Evolutionary conservation across 345 rosid species (phyloP), one percentile per base, ranked within the genome.

Genomic region (Eutrema japonicum): DNA sequence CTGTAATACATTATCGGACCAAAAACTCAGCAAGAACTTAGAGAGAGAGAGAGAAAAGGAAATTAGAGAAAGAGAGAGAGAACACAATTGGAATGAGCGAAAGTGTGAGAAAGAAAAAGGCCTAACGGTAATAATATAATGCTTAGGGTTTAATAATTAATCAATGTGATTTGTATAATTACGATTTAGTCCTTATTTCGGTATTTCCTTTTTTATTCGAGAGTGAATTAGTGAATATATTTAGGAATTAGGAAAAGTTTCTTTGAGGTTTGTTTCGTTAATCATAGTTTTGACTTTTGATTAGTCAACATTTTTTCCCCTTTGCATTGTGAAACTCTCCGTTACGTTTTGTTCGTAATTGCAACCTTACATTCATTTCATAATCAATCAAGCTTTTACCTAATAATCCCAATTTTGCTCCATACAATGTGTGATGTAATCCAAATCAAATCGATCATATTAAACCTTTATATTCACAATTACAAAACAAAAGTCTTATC

Each of bases 361-460:
- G 26, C 26, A 22, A 22, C 63, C 18, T 49, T 30, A 52, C 37
- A 73, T 73, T 46, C 57, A 64, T 73, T 73, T 64, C 57, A 46
- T 64, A 53, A 22, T 53, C 58, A 36, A 59, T 70, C 57, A 73
- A 64, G 16, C 27, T 2, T 32, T 37, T 29, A 14, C 26, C 32
- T 42, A 32, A 43, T 55, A 18, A 14, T 48, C 66, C 9, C 27
- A 35, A 8, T 13, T 22, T 22, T 56, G 14, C n/a, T 36, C 26
- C 12, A 54, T 16, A 32, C n/a, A 8, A 8, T 30, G 33, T 5
- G 46, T 33, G 22, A 65, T 65, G 35, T 8, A 22, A 35, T 64
- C 40, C 40, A 37, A 37, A 14, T 46, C 22, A 46, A 46, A 6
- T 46, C 6, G 3, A 7, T 30, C 32, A 30, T 1, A 50, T 8